A percentile compares a stretch with the other conserved stretches of the same genome.
These are phyloP conservation scores for Vitis riparia DNA, from an alignment of 164 flowering plant genomes.

Conservation along the genomic window DNA sequence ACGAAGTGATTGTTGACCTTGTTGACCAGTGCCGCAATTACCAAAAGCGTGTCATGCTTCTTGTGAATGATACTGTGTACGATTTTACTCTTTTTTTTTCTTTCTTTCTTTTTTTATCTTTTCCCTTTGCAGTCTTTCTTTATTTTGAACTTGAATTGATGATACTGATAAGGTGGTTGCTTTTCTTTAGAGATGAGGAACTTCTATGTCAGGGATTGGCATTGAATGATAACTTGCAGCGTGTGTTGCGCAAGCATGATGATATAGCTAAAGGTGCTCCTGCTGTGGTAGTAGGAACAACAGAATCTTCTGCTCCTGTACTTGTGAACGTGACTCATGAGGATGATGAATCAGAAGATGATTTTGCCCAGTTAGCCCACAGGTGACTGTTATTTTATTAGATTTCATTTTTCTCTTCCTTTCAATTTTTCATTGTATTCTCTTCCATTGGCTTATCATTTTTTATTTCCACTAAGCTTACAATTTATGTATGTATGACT, in stretches of 20 bases:
- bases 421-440: neutral
- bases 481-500: no score
- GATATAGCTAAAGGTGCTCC: slow-evolving; percentile 61
- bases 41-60: slow-evolving; percentile 85
- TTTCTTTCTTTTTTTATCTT: neutral
- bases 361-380: slow-evolving; percentile 76
- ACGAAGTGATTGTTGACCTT: slow-evolving; percentile 88
- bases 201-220: slow-evolving; percentile 83
- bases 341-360: slow-evolving; percentile 92
- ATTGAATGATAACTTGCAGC: slow-evolving; percentile 85
- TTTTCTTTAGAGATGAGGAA: slow-evolving; percentile 70
- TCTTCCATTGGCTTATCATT: neutral
- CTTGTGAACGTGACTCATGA: slow-evolving; percentile 76
- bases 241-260: slow-evolving; percentile 73
- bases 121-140: neutral
- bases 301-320: slow-evolving; percentile 49
- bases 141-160: no score
- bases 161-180: slow-evolving; percentile 4
- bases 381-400: slow-evolving; percentile 43
- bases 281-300: slow-evolving; percentile 14
- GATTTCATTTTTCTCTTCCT: neutral
- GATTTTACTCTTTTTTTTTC: slow-evolving; percentile 15
- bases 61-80: slow-evolving; percentile 77
- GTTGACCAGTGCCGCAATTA: slow-evolving; percentile 89
- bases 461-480: neutral